Percentiles rank a stretch among this genome's conserved stretches.
Evolutionary conservation across 192 early-diverging fungal species (phyloP).

Genomic region (Radiomyces spectabilis): DNA sequence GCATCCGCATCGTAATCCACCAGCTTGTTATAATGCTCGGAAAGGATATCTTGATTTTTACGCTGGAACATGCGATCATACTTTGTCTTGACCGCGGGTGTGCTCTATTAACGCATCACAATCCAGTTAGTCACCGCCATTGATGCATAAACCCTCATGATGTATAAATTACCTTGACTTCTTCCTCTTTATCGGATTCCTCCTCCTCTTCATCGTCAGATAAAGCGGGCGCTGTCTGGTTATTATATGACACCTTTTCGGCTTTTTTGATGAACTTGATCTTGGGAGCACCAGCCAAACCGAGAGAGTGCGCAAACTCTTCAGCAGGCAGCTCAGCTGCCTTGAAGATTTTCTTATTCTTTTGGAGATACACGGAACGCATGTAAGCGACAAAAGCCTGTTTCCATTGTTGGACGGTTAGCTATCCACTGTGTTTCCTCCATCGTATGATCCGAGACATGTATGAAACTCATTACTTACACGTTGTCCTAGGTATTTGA

Average conservation of each 20-base stretch:
- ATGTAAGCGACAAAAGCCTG: conserved; percentile 93
- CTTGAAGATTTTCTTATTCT: conserved; percentile 87
- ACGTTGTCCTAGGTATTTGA: conserved; percentile 96
- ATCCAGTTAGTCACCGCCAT: too few species aligned
- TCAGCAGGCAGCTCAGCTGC: conserved; percentile 82
- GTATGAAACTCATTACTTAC: conserved; percentile 18
- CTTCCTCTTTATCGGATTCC: conserved; percentile 27
- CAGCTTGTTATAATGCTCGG: conserved; percentile 86
- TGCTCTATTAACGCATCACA: too few species aligned
- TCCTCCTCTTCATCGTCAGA: conserved; percentile 31
- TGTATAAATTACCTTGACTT: conserved; percentile 17
- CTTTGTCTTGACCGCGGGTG: conserved; percentile 68
- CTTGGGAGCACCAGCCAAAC: conserved; percentile 91
- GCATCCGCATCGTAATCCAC: conserved; percentile 55
- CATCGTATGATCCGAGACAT: too few species aligned
- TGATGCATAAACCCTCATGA: conserved; percentile 2
- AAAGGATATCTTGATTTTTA: conserved; percentile 85
- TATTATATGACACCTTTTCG: conserved; percentile 14
- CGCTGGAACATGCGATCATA: conserved; percentile 90
- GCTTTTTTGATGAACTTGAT: conserved; percentile 78
- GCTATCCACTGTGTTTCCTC: too few species aligned
- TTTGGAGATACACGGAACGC: conserved; percentile 85
- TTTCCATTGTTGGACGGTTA: too few species aligned
- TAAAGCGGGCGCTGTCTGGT: too few species aligned
- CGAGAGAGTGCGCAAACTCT: conserved; percentile 80